Base-by-base conservation (phyloP, 768 basidiomycete species). In the Lactifluus volemus region DNA sequence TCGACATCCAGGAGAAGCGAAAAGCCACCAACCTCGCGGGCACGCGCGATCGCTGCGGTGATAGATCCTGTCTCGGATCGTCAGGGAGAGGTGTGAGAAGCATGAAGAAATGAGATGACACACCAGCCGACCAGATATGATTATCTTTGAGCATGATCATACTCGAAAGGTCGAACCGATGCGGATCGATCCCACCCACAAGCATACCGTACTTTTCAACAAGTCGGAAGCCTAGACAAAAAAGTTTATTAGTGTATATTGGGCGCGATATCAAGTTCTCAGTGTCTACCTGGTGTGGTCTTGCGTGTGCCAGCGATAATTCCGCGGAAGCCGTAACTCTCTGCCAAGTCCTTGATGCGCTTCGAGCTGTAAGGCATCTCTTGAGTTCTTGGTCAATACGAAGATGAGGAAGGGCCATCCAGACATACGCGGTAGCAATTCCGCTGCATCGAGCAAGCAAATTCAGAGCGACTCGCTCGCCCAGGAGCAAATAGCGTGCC, bases 61-160 rank as follows among this genome's bases (percentile, higher is more conserved):
- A 98, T 97, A 9, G 94, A 97, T 32, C 95, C 94, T 86, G 62
- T 14, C 42, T 12, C 45, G 11, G 7, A n/a, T 49, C 14, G 17
- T 49, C 30, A 38, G 19, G 32, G 10, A n/a, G 39, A 36, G 44
- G 56, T 36, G 25, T 29, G 32, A 59, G 4, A 36, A 30, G 34
- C 47, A 21, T 6, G 11, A 19, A 4, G 50, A 41, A 51, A 36
- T 7, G 29, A 30, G 34, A 4, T n/a, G 29, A 55, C 79, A 63
- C 69, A 86, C 94, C 94, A 47, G 86, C 89, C 3, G 94, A 96
- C 95, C 94, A 98, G 70, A 98, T 91, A 71, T 99, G 97, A 71
- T 99, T 99, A 68, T 99, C 97, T 74, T 98, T 98, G 68, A 99
- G 83, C 97, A 99, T 99, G 70, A 99, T 95, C 97, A 99, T 98